Base-by-base conservation (phyloP, 169 alveolate genomes). In the Eimeria sp. region DNA sequence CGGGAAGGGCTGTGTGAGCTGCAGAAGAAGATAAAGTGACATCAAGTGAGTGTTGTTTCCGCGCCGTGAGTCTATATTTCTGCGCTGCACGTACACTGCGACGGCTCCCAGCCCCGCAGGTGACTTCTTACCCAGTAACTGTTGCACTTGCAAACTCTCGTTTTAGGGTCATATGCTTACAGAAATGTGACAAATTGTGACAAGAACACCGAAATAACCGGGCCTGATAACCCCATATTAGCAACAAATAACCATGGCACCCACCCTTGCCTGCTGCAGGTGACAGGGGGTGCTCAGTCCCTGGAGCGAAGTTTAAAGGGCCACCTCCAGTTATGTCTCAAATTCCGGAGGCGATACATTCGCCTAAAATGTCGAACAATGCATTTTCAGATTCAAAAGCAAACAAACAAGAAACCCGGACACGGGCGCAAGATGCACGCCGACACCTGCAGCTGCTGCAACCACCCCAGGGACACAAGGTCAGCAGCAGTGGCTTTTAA, bases 391-490 rank as follows among this genome's bases (percentile, higher is more conserved):
- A 58, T 58, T 83, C 74, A 83, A 83, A 83, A 83, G 90, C 90
- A 83, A 83, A 83, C 90, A 58, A 83, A 83, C 74, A 83, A 83
- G 74, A 83, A 83, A 78, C 88, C 66, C 88, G 88, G 66, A 78
- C 88, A 78, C 68, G 49, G 46, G 4, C 88, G 66, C 68, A 78
- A 78, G 88, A 78, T 78, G 88, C 88, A 78, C 88, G 88, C 88
- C 88, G 88, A 78, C 88, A 68, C 88, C 88, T 78, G 88, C 88
- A 78, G 64, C 88, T 72, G 82, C 82, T 72, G 66, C 88, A 78
- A 78, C 88, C 88, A 78, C 68, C 88, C 68, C 68, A 54, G 88
- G 88, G 88, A 78, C 88, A 52, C 68, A 78, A 78, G 88, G 30
- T 46, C 88, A 49, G 62, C 58, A 78, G 66, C 88, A 49, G 43